phyloP scores from a whole-genome alignment of 1,284 basidiomycete genomes.

The Sporisorium scitamineum region DNA sequence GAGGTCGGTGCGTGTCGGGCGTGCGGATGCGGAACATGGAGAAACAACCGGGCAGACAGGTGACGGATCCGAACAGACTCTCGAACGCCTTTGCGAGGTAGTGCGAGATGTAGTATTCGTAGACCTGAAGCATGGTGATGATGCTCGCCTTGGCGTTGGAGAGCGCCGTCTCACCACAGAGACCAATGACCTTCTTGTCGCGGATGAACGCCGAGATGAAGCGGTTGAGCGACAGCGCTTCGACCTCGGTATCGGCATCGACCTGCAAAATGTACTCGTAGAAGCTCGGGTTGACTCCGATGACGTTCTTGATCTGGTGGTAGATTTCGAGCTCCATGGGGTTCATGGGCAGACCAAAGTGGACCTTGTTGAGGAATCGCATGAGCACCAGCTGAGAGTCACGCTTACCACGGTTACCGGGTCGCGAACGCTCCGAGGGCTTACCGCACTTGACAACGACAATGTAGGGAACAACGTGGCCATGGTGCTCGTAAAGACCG shows the following conservation, averaged over 20 bases:
- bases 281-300: conserved; percentile 97
- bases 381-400: conserved; percentile 96
- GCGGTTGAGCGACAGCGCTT: conserved; percentile 85
- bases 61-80: conserved; percentile 94
- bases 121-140: conserved; percentile 96
- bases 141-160: conserved; percentile 91
- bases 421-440: conserved; percentile 89
- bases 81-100: conserved; percentile 99
- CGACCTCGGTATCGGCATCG: conserved; percentile 92
- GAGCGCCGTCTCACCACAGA: conserved; percentile 91
- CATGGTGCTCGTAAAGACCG: conserved; percentile 90
- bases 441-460: conserved; percentile 98
- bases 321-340: conserved; percentile 97
- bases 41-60: conserved; percentile 84
- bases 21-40: conserved; percentile 68
- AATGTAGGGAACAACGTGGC: conserved; percentile 95
- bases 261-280: conserved; percentile 98
- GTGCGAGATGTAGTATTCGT: conserved; percentile 70
- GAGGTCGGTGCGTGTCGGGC: conserved; percentile 67
- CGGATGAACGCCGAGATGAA: conserved; percentile 86
- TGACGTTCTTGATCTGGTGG: conserved; percentile 99
- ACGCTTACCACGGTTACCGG: conserved; percentile 79
- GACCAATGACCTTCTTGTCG: conserved; percentile 91
- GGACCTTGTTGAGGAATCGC: conserved; percentile 98
- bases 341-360: conserved; percentile 96